Conservation (phyloP, 371 early-diverging fungal species). For the Chytridium lagenaria region DNA sequence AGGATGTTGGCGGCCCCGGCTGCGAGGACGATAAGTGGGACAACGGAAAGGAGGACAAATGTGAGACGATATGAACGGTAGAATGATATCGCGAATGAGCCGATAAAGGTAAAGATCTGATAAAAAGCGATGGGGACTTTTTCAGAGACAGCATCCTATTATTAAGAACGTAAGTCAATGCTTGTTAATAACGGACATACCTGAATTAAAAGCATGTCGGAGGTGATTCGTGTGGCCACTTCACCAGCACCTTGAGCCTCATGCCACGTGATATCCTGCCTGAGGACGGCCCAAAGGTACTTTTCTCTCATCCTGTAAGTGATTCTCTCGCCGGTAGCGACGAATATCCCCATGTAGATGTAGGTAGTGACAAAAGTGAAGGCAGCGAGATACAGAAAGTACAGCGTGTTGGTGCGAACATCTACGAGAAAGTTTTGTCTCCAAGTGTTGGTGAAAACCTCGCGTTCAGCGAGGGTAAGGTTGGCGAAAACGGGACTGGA, state of each 20-base stretch:
- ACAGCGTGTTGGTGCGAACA: too few relatives aligned
- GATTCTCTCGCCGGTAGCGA: too few relatives aligned
- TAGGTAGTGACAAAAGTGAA: neutral
- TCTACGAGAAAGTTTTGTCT: too few relatives aligned
- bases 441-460: too few relatives aligned
- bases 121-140: constrained; percentile 79
- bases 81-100: constrained; percentile 89
- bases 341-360: neutral
- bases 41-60: constrained; percentile 75
- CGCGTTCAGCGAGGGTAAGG: too few relatives aligned
- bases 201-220: constrained; percentile 58
- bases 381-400: neutral
- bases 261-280: constrained; percentile 92
- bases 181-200: too few relatives aligned
- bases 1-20: constrained; percentile 73
- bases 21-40: constrained; percentile 57
- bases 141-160: constrained; percentile 78
- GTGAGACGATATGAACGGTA: constrained; percentile 84
- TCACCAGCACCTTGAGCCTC: constrained; percentile 70
- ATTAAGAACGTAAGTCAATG: too few relatives aligned
- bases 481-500: too few relatives aligned
- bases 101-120: constrained; percentile 75
- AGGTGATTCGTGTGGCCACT: constrained; percentile 66
- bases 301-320: constrained; percentile 43
- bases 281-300: constrained; percentile 58